A percentile compares a stretch with the other conserved stretches of the same genome.
These are phyloP conservation scores for Monosporascus sp. DNA, from an alignment of 2,329 filamentous ascomycete species.

Conservation along the genomic window DNA sequence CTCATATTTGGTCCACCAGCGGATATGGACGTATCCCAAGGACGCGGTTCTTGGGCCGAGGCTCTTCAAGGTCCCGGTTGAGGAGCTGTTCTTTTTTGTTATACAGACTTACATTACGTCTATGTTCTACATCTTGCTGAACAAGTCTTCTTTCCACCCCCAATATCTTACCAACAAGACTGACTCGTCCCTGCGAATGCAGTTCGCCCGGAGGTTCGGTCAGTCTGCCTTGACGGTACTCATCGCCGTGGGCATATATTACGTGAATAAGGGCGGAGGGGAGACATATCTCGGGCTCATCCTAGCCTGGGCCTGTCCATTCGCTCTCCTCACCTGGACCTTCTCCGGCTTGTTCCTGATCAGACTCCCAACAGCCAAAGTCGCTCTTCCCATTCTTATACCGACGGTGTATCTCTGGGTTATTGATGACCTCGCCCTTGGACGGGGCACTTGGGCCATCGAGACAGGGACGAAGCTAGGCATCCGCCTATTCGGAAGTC, in stretches of 20 bases:
- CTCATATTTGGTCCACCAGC: conserved; percentile 63
- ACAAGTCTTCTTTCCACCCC: conserved; percentile 54
- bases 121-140: conserved; percentile 61
- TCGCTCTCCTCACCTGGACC: conserved; percentile 59
- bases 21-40: conserved; percentile 67
- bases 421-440: conserved; percentile 63
- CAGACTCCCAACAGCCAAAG: conserved; percentile 52
- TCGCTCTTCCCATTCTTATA: conserved; percentile 52
- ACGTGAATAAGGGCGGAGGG: conserved; percentile 39
- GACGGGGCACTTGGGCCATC: conserved; percentile 68
- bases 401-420: conserved; percentile 68
- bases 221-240: conserved; percentile 42
- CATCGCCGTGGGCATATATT: conserved; percentile 38
- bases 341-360: conserved; percentile 61
- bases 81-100: conserved; percentile 74
- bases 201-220: conserved; percentile 35
- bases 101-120: conserved; percentile 72
- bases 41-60: conserved; percentile 59
- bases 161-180: conserved; percentile 33
- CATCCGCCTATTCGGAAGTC: conserved; percentile 54
- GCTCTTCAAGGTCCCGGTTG: conserved; percentile 60
- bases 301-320: conserved; percentile 61
- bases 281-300: conserved; percentile 68
- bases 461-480: conserved; percentile 62
- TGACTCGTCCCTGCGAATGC: conserved; percentile 19